Conservation (phyloP, 257 asterid genomes). For the Vinca minor region DNA sequence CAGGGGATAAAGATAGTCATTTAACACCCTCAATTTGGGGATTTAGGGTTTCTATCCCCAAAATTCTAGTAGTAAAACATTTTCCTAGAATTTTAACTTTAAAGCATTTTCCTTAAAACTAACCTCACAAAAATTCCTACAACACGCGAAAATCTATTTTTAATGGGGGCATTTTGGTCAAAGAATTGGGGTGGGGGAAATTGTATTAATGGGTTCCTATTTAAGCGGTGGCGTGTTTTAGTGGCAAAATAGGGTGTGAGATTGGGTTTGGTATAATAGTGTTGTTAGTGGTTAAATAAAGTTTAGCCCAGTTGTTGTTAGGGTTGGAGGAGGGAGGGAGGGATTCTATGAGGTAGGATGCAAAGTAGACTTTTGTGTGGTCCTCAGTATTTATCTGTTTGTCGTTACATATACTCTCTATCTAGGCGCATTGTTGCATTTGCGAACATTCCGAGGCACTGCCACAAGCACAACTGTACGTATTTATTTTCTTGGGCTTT, state of each 20-base stretch:
- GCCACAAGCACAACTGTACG: conserved; percentile 24
- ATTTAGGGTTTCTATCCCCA: too few relatives aligned
- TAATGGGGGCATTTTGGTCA: conserved; percentile 36
- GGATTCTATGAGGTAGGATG: conserved; percentile 25
- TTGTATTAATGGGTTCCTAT: conserved; percentile 8
- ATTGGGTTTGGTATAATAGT: conserved; percentile 47
- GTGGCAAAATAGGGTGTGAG: conserved; percentile 51
- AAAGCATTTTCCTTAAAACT: too few relatives aligned
- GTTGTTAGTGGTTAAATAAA: conserved; percentile 32
- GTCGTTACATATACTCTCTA: conserved; percentile 4
- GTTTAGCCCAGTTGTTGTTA: conserved; percentile 10
- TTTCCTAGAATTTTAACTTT: too few relatives aligned
- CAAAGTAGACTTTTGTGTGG: conserved; percentile 9
- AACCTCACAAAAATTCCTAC: too few relatives aligned
- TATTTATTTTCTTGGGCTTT: neutral
- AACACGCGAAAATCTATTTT: too few relatives aligned
- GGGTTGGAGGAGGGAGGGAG: conserved; percentile 10
- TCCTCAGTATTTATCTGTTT: too few relatives aligned
- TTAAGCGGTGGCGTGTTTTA: conserved; percentile 55
- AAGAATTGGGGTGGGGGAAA: neutral
- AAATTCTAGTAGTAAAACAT: too few relatives aligned
- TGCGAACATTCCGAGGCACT: conserved; percentile 49
- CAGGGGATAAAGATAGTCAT: too few relatives aligned
- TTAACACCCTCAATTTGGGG: too few relatives aligned
- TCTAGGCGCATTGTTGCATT: conserved; percentile 1